These are phyloP conservation scores for Vitis hybrid DNA, from an alignment of 177 flowering plant species.

Conservation along the genomic window DNA sequence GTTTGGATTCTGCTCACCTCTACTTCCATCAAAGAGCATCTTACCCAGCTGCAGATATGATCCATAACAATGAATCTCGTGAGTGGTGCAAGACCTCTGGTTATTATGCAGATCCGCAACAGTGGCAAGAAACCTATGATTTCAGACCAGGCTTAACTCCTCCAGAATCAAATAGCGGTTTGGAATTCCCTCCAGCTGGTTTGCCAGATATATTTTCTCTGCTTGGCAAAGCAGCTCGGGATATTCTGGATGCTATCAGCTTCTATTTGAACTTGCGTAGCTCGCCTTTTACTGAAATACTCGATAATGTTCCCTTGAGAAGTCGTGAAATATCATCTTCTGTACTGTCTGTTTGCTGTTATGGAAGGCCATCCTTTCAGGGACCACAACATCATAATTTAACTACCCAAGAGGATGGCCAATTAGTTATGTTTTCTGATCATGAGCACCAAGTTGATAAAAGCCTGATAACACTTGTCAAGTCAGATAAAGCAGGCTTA, in stretches of 20 bases:
- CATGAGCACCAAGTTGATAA: constrained; percentile 82
- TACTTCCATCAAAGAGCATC: constrained; percentile 83
- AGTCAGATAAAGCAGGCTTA: constrained; percentile 84
- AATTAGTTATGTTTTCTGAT: constrained; percentile 69
- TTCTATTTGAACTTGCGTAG: constrained; percentile 86
- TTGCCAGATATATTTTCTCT: constrained; percentile 72
- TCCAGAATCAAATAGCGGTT: constrained; percentile 47
- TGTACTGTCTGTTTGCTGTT: constrained; percentile 84
- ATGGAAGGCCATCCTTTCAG: constrained; percentile 84
- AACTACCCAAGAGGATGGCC: constrained; percentile 80
- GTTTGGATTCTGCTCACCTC: constrained; percentile 84
- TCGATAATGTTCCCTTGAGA: constrained; percentile 92
- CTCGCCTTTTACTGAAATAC: constrained; percentile 82
- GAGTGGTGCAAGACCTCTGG: constrained; percentile 99
- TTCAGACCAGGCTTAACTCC: constrained; percentile 88
- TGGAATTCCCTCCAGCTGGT: constrained; percentile 90
- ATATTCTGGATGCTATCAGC: constrained; percentile 84
- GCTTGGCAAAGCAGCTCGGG: constrained; percentile 79
- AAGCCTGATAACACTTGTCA: constrained; percentile 72
- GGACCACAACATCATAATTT: constrained; percentile 74
- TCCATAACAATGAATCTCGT: constrained; percentile 61
- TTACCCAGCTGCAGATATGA: constrained; percentile 59
- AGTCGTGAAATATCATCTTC: constrained; percentile 84
- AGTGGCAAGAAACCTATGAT: constrained; percentile 85
- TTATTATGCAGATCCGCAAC: constrained; percentile 77